These are phyloP conservation scores for Hydnum rufescens DNA, from an alignment of 768 basidiomycete species.

Conservation along the genomic window DNA sequence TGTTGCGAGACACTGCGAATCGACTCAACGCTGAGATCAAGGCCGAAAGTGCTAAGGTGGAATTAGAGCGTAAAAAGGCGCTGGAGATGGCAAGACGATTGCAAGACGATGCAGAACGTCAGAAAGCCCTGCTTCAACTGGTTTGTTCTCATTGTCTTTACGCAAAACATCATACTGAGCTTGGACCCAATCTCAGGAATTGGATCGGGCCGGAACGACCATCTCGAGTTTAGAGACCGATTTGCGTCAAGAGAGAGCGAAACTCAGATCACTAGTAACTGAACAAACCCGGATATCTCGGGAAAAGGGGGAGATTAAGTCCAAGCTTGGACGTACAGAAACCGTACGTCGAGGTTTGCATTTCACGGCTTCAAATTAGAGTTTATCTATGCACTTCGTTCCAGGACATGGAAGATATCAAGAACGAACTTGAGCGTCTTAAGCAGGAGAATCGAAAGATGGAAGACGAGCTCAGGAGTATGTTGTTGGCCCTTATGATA, in stretches of 20 bases:
- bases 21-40: conserved; percentile 2
- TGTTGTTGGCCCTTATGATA: conserved; percentile 12
- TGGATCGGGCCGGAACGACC: conserved; percentile 41
- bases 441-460: conserved; percentile 58
- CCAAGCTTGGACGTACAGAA: conserved; percentile 51
- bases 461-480: conserved; percentile 55
- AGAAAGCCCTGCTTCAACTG: conserved; percentile 32
- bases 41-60: neutral
- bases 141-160: conserved; percentile 20
- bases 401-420: conserved; percentile 67
- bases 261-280: conserved; percentile 37
- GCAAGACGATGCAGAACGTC: conserved; percentile 39
- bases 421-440: conserved; percentile 40
- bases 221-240: conserved; percentile 53
- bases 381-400: conserved; percentile 2
- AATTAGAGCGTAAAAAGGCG: conserved; percentile 4
- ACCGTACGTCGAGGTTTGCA: conserved; percentile 29
- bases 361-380: neutral
- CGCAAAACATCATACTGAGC: neutral
- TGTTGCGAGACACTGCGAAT: conserved; percentile 43
- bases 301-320: conserved; percentile 42
- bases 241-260: conserved; percentile 48
- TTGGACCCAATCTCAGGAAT: conserved; percentile 30
- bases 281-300: conserved; percentile 44
- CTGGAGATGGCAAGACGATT: conserved; percentile 26